Percentiles rank a stretch among this genome's conserved stretches.
These are phyloP conservation scores for Dactylellina haptotyla DNA, from an alignment of 2,329 filamentous ascomycete species.

Conservation along the genomic window DNA sequence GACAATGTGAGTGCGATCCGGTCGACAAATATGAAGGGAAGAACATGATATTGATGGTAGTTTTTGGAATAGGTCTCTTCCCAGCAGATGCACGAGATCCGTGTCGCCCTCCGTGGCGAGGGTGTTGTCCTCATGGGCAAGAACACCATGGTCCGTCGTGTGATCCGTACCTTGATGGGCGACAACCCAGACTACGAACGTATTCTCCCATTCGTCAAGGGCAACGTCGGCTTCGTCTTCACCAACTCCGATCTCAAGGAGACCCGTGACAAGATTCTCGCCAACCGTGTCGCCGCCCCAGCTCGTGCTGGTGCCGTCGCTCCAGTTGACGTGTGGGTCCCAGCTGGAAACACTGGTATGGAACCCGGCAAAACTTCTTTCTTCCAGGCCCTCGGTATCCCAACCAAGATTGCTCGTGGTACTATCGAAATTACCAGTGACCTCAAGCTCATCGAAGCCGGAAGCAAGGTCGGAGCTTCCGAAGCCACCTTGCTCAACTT, in stretches of 20 bases:
- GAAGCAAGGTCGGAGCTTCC: constrained; percentile 94
- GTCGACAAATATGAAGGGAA: neutral
- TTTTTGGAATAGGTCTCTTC: constrained; percentile 69
- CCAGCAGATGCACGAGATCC: constrained; percentile 99
- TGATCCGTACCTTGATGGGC: constrained; percentile 89
- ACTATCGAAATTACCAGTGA: constrained; percentile 99
- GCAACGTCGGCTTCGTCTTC: constrained; percentile 99
- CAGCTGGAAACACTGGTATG: constrained; percentile 99
- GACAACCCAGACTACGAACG: constrained; percentile 98
- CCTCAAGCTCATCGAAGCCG: constrained; percentile 95
- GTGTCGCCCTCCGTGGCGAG: constrained; percentile 85
- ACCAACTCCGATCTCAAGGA: constrained; percentile 95
- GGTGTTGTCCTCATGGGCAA: constrained; percentile 99
- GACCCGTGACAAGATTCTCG: constrained; percentile 90
- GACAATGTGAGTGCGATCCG: constrained; percentile 81
- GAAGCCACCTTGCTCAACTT: constrained; percentile 99
- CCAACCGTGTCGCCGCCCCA: constrained; percentile 97
- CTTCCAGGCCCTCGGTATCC: constrained; percentile 99
- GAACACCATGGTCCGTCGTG: constrained; percentile 99
- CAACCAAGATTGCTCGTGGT: constrained; percentile 99
- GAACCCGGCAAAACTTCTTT: constrained; percentile 99
- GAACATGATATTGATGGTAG: neutral
- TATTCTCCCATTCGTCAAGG: constrained; percentile 93
- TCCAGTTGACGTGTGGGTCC: constrained; percentile 90
- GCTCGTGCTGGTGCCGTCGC: constrained; percentile 98